Base-by-base conservation (phyloP, 2,329 filamentous ascomycete genomes). In the Exutisphaerella laricina region DNA sequence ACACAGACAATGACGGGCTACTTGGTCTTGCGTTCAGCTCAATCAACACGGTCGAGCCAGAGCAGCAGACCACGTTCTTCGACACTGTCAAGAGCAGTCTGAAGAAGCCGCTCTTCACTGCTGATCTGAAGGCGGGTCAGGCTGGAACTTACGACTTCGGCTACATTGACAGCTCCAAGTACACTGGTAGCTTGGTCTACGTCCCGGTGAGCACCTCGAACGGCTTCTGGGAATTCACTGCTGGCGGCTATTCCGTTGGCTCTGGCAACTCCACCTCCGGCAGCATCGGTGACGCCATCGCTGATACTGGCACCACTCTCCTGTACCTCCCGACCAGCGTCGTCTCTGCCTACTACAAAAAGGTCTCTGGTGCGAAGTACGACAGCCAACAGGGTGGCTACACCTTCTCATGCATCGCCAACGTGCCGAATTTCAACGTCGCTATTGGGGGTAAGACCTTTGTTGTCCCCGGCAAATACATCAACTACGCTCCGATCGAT, bases 271-370 rank as follows among this genome's bases (percentile, higher is more conserved):
- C 66, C 62, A 65, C 68, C 43, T 56, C 61, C 26, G 41, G 60
- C 34, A 71, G 76, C 63, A 57, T 65, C 46, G 72, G 79, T 61
- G 53, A 60, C 30, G 74, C 71, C 53, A 84, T 86, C 60, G 78
- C 79, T 56, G 82, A 86, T 66, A 86, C 82, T 2, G 83, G 82
- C 41, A 85, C 82, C 43, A 81, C 80, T 1, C 76, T 86, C 21
- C 64, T 84, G 42, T 70, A 83, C 50, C 63, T 82, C 3, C 76
- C 78, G 18, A 59, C 71, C 42, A 52, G 59, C 22, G 68, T 82
- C 46, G 73, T 78, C 50, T 54, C 63, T 1, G 71, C 68, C 30
- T 85, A 84, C 71, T 86, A 84, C 68, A 58, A 60, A 26, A 59
- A 76, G 48, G 72, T 85, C 46, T 41, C 56, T 5, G 73, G 77